Base-by-base conservation (phyloP, 164 flowering plant genomes). In the Magnolia officinalis region DNA sequence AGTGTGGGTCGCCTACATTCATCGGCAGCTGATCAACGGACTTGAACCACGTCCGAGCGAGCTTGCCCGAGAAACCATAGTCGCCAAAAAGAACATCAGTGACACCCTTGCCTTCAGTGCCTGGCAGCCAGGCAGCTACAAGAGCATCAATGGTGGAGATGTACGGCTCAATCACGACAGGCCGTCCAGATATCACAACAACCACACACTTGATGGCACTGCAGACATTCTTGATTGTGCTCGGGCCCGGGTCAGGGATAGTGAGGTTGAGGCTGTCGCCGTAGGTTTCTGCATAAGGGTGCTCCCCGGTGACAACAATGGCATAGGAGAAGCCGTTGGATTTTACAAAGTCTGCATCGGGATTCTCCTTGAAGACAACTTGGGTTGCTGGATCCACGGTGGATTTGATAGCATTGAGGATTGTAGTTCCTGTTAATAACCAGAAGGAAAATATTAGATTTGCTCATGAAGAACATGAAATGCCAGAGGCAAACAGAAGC, bases 121-220 rank as follows among this genome's bases (percentile, higher is more conserved):
- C 86, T 0, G 85, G 85, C 6, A 86, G 81, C 89, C 89, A 83
- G 52, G 87, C 87, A 11, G 87, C 89, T 14, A 86, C 88, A 49
- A 85, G 72, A 21, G 88, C 86, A 8, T 84, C 88, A 11, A 85
- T 77, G 0, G 31, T 1, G 1, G 73, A 29, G 23, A 84, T 16
- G 66, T 78, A 84, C 0, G 89, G 86, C 75, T 81, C 75, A 13
- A 86, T 75, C 64, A 77, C 81, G 13, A 86, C 71, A 7, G 88
- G 88, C 2, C 87, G 77, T 6, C 88, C 87, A 14, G 85, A 82
- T 58, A 84, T 69, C 8, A 84, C 19, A 31, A 84, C 66, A 29
- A 80, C 83, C 7, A 80, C 85, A n/a, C 88, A 86, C 61, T 75
- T 83, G 59, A 81, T 67, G 0, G 71, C 58, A 1, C 80, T 78